phyloP scores from a whole-genome alignment of 768 basidiomycete genomes.

The Boletus rubescentipes region DNA sequence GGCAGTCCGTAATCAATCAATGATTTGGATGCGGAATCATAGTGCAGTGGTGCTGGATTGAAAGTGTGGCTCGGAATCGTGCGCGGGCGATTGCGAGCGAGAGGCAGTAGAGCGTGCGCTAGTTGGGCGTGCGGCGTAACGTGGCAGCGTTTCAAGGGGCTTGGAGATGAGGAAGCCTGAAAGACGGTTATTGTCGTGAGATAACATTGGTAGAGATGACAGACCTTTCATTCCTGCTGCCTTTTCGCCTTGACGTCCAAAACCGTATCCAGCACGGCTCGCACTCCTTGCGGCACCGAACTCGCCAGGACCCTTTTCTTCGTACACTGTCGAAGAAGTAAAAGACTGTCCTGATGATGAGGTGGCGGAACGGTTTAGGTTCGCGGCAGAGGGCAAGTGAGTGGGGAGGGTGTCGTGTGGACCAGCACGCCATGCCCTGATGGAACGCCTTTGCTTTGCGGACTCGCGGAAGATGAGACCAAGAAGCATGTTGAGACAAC shows the following conservation, averaged over 20 bases:
- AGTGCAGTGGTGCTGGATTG: constrained; percentile 29
- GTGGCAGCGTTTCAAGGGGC: constrained; percentile 61
- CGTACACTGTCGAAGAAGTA: constrained; percentile 29
- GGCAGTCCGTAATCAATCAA: constrained; percentile 18
- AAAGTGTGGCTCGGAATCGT: constrained; percentile 22
- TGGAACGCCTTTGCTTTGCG: constrained; percentile 59
- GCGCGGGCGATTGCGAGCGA: constrained; percentile 23
- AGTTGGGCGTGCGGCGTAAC: constrained; percentile 47
- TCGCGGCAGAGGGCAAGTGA: constrained; percentile 32
- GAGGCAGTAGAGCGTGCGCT: constrained; percentile 21
- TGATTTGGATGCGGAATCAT: constrained; percentile 19
- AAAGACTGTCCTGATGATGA: constrained; percentile 23
- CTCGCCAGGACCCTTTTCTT: constrained; percentile 30
- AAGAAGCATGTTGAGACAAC: constrained; percentile 83
- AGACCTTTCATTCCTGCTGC: constrained; percentile 60
- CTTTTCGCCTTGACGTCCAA: constrained; percentile 78
- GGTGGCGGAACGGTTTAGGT: constrained; percentile 26
- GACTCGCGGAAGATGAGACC: constrained; percentile 70
- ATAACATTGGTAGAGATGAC: constrained; percentile 8
- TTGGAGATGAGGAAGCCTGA: constrained; percentile 57
- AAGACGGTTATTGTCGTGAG: constrained; percentile 2
- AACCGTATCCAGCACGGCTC: constrained; percentile 62
- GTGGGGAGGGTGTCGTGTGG: constrained; percentile 50
- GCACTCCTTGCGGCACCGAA: constrained; percentile 18
- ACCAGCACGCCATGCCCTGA: constrained; percentile 62